Conservation (phyloP, 805 yeast genomes). For the Brettanomyces nanus region DNA sequence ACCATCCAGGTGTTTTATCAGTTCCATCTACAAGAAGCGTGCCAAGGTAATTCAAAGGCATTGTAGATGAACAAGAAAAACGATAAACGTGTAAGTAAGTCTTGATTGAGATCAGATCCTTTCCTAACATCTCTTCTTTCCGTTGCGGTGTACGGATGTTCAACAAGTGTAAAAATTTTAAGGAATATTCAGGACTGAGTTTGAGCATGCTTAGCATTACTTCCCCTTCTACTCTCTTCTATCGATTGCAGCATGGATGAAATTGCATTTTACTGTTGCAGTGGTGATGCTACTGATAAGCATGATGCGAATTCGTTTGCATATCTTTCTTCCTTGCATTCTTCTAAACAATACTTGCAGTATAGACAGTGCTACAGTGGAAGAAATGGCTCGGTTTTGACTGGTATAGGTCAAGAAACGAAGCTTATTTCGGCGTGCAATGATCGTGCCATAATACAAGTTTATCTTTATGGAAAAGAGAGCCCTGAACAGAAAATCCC, state of each 20-base stretch:
- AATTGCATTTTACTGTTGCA: slow-evolving; percentile 37
- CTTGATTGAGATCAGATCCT: too few species aligned
- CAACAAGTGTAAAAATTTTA: too few species aligned
- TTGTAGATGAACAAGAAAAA: slow-evolving; percentile 26
- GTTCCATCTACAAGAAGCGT: slow-evolving; percentile 66
- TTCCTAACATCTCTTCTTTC: background rate
- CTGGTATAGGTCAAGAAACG: slow-evolving; percentile 40
- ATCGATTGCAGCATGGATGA: slow-evolving; percentile 48
- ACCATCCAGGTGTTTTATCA: slow-evolving; percentile 68
- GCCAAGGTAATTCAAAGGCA: slow-evolving; percentile 85
- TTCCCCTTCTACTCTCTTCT: too few species aligned
- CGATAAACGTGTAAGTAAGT: too few species aligned
- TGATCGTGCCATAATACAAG: slow-evolving; percentile 68
- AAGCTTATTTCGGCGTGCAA: slow-evolving; percentile 56
- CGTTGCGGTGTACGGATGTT: too few species aligned
- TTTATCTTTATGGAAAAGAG: slow-evolving; percentile 63
- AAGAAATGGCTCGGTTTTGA: slow-evolving; percentile 36
- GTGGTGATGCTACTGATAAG: slow-evolving; percentile 36
- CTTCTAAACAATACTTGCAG: slow-evolving; percentile 38
- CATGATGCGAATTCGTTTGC: slow-evolving; percentile 26
- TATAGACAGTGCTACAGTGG: slow-evolving; percentile 46
- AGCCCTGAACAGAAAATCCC: slow-evolving; percentile 74
- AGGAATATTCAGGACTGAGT: too few species aligned
- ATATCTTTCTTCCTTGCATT: slow-evolving; percentile 36
- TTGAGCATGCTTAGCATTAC: too few species aligned